Evolutionary conservation across 352 stramenopile genomes (phyloP).

Genomic region (Phytophthora cactorum): DNA sequence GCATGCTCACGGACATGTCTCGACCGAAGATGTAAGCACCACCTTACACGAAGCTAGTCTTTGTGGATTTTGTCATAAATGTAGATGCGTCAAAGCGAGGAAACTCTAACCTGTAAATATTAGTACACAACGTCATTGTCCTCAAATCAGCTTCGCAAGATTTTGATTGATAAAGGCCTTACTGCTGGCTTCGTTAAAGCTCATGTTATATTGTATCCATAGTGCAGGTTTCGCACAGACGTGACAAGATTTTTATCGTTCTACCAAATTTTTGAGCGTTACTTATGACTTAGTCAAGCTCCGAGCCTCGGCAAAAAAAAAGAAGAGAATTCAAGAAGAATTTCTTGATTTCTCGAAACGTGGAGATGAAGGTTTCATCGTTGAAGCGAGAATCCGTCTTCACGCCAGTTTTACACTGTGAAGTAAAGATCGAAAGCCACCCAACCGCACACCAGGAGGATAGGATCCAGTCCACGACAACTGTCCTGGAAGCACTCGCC

Average conservation of each 20-base stretch:
- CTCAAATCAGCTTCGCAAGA: neutral
- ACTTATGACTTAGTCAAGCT: neutral
- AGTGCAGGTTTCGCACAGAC: no score
- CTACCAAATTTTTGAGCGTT: neutral
- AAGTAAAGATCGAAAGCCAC: constrained; percentile 9
- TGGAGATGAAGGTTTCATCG: neutral
- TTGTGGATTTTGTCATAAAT: constrained; percentile 23
- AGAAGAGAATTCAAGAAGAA: neutral
- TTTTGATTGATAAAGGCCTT: no score
- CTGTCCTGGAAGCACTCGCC: constrained; percentile 17
- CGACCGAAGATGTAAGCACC: constrained; percentile 43
- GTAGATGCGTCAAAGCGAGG: constrained; percentile 14
- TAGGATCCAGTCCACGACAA: constrained; percentile 8
- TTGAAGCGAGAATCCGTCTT: neutral
- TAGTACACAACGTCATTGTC: constrained; percentile 14
- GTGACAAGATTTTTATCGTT: neutral
- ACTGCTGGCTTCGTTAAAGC: no score
- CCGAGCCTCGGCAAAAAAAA: neutral
- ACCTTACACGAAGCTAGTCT: neutral
- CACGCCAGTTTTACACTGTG: constrained; percentile 9
- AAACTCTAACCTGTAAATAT: constrained; percentile 20
- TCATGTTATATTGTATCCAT: no score
- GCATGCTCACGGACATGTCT: constrained; percentile 59
- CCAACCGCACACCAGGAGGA: neutral
- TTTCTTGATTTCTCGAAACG: neutral